Base-by-base conservation (phyloP, 2,329 filamentous ascomycete genomes). In the Colletotrichum sp. region DNA sequence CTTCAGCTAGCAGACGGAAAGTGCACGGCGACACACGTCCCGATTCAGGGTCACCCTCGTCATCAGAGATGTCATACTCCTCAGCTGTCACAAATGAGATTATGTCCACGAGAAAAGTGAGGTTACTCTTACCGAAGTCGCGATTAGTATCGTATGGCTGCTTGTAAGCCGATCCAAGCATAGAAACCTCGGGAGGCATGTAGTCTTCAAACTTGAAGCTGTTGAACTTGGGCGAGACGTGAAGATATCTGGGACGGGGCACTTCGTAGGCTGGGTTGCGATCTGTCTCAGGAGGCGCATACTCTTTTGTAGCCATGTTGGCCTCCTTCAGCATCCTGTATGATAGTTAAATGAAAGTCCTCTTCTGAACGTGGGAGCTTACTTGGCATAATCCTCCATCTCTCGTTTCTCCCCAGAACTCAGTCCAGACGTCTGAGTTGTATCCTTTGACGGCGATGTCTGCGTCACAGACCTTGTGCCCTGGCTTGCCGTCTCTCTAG, bases 1-100 rank as follows among this genome's bases (percentile, higher is more conserved):
- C 86, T 72, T 85, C 78, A 36, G 85, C 79, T 81, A 83, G 85
- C 3, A 81, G 78, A 15, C 83, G 80, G 72, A 89, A 89, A 0
- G 84, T 87, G 74, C 82, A 85, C 2, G 87, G 86, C 0, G 84
- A 85, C 32, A 89, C 85, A 2, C 83, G 84, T 2, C 82, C 83
- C 6, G 81, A 79, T 6, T 81, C 78, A 0, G 82, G 81, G 26
- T 83, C 83, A 3, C 85, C 87, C 72, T 90, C 87, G 24, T 84
- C 81, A 67, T 88, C 86, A 0, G 83, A 85, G 21, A 87, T 81
- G 36, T 83, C 82, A 39, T 79, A 79, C 12, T 79, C 77, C 10
- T 76, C 73, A 3, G 15, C 75, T 69, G 16, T 4, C 4, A 36
- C 3, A 16, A 16, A 13, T 74, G 55, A 72, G 57, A 15, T 60